Evolutionary conservation across 2,329 filamentous ascomycete genomes (phyloP), one percentile per base, ranked within the genome.

Genomic region (Talaromyces piceae): DNA sequence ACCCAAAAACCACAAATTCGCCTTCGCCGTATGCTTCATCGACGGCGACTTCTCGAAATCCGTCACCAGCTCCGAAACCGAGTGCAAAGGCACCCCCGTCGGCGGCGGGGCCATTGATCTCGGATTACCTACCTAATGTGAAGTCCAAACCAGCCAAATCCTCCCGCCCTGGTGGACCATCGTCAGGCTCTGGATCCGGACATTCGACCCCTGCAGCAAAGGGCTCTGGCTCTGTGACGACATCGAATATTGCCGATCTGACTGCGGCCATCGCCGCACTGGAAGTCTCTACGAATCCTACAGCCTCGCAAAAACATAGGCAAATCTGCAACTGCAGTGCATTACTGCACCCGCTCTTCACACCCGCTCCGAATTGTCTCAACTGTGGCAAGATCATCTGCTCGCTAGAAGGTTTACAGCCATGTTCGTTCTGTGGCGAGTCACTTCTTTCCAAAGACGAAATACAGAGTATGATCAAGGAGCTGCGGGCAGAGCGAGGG

Each of bases 311-410:
- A 5, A 77, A n/a, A n/a, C n/a, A 82, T 47, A 80, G 86, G n/a
- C 83, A 82, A 51, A 73, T 67, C 60, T 98, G 93, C 69, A 87
- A 87, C 60, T 98, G 93, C 67, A 89, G 94, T 62, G 93, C 88
- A 0, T 83, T 87, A 0, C 81, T 88, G 1, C 93, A 98, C 67
- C 88, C 91, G 0, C 79, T 97, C 2, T 85, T 96, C 41, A 82
- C 82, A n/a, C 90, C 91, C 0, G 90, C 91, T 0, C 93, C 93
- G 0, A 98, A 97, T 66, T 98, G 93, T 65, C 73, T 94, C 13
- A 84, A 80, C 41, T 98, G 93, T 61, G 93, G 93, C 53, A 97
- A 97, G 67, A 89, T 98, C 11, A 85, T 97, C 50, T 98, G 93
- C 66, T 82, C 95, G 22, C 91, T 93, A 62, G 91, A 98, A 69